Evolutionary conservation across 345 rosid species (phyloP).

Genomic region (Boechera stricta): DNA sequence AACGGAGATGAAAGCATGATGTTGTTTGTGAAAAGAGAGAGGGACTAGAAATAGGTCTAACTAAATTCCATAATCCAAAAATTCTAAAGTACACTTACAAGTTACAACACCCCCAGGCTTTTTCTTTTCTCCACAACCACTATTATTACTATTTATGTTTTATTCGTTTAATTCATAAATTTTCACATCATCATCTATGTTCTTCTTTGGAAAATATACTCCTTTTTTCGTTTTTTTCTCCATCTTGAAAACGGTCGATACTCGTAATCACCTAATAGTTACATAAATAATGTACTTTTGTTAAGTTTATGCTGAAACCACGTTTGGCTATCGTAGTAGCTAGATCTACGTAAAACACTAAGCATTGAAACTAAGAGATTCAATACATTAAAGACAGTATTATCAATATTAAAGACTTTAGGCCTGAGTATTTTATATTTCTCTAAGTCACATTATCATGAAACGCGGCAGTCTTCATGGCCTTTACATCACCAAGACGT

Average conservation of each 20-base stretch:
- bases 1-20: conserved; percentile 29
- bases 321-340: not conserved
- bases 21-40: conserved; percentile 34
- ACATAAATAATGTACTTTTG: not conserved
- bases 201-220: not conserved
- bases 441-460: not conserved
- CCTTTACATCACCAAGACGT: too few relatives aligned
- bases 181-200: conserved; percentile 11
- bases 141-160: not conserved
- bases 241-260: conserved; percentile 18
- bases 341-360: not conserved
- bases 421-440: not conserved
- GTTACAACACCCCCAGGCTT: not conserved
- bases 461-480: not conserved
- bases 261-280: conserved; percentile 22
- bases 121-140: conserved; percentile 5
- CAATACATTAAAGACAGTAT: not conserved
- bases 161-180: not conserved
- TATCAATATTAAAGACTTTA: not conserved
- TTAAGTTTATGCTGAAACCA: not conserved
- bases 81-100: conserved; percentile 8
- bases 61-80: conserved; percentile 21
- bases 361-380: not conserved
- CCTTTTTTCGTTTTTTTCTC: not conserved
- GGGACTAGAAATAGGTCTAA: not conserved